These are phyloP conservation scores for Prunus kanzakura DNA, from an alignment of 306 rosid genomes.

Conservation along the genomic window DNA sequence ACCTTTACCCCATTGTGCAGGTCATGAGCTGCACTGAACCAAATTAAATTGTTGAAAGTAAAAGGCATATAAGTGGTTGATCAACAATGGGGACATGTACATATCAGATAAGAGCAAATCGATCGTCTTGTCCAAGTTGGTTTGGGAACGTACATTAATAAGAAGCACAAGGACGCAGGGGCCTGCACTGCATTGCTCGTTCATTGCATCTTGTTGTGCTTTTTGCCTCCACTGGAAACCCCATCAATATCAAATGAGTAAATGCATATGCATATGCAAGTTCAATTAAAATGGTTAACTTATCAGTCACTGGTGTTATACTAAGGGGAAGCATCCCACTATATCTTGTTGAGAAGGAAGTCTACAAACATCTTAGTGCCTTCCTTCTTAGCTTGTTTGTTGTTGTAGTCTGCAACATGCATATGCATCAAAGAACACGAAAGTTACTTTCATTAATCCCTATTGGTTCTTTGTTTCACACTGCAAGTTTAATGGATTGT, in stretches of 20 bases:
- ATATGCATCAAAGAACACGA: neutral
- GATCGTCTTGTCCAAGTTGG: neutral
- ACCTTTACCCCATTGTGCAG: neutral
- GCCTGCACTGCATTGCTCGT: neutral
- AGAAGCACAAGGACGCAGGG: neutral
- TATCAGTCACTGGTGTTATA: slow-evolving; percentile 23
- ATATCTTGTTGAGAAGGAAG: slow-evolving; percentile 24
- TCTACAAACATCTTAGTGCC: slow-evolving; percentile 26
- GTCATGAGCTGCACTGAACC: neutral
- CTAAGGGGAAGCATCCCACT: slow-evolving; percentile 71
- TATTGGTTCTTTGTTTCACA: neutral
- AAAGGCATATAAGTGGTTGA: neutral
- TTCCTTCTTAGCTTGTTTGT: slow-evolving; percentile 15
- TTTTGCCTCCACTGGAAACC: slow-evolving; percentile 1
- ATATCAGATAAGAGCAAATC: neutral
- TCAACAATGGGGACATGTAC: neutral
- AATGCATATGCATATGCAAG: neutral
- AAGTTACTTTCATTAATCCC: neutral
- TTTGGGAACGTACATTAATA: neutral
- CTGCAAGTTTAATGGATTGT: neutral
- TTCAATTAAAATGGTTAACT: neutral
- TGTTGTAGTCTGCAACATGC: neutral
- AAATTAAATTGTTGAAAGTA: neutral
- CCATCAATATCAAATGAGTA: neutral
- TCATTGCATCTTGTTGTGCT: neutral